phyloP scores from a whole-genome alignment of 768 basidiomycete species.

The Boletus rubropictus region DNA sequence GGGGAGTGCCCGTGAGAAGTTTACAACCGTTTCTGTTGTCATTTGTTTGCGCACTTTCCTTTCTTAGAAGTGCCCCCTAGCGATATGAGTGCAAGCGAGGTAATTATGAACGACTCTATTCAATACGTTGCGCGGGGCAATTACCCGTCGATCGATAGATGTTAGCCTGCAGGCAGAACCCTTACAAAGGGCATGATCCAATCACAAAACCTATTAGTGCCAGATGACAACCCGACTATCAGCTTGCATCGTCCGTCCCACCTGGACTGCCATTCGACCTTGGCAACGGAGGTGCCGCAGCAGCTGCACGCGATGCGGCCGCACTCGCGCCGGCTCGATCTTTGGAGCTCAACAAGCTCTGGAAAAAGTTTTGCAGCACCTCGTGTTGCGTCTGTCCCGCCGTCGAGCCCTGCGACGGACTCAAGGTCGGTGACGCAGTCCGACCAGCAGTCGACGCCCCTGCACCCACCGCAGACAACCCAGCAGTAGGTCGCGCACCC shows the following conservation, averaged over 20 bases:
- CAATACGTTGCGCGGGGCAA: no score
- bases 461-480: constrained; percentile 36
- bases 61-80: neutral
- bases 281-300: constrained; percentile 13
- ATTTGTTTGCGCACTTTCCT: constrained; percentile 7
- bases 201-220: no score
- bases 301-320: constrained; percentile 22
- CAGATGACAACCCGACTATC: no score
- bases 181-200: neutral
- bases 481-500: constrained; percentile 28
- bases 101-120: neutral
- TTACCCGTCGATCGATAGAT: neutral
- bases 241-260: constrained; percentile 36
- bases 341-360: constrained; percentile 68
- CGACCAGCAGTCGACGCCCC: constrained; percentile 28
- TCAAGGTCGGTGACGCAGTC: constrained; percentile 36
- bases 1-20: constrained; percentile 20
- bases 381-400: constrained; percentile 72
- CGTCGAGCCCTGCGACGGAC: constrained; percentile 38
- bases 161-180: neutral
- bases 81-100: no score
- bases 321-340: constrained; percentile 42
- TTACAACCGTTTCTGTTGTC: constrained; percentile 18
- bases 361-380: constrained; percentile 84
- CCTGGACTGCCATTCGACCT: constrained; percentile 34